Evolutionary conservation across 2,329 filamentous ascomycete species (phyloP).

Genomic region (Aspergillus ustus): DNA sequence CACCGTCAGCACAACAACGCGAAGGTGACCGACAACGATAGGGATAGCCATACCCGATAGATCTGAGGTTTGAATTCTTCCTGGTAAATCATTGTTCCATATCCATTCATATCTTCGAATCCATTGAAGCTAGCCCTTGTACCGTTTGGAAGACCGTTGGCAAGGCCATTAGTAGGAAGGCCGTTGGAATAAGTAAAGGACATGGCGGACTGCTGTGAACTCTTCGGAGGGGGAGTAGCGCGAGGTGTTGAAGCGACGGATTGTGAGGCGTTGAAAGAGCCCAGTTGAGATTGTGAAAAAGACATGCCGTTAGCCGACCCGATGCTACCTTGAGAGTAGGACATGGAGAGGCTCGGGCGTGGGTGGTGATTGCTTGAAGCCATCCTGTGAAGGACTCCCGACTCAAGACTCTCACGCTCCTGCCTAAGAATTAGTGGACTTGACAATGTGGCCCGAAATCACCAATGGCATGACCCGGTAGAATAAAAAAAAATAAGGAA

Average conservation of each 20-base stretch:
- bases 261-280: conserved; percentile 50
- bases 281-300: conserved; percentile 46
- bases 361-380: conserved; percentile 36
- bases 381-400: conserved; percentile 28
- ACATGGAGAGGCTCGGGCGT: conserved; percentile 39
- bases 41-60: conserved; percentile 47
- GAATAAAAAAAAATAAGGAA: conserved; percentile 20
- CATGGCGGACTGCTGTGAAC: conserved; percentile 48
- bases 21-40: not conserved
- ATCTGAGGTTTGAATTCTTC: conserved; percentile 52
- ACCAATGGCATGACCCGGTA: conserved; percentile 19
- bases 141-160: conserved; percentile 35
- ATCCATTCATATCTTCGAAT: conserved; percentile 48
- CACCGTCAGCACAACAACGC: conserved; percentile 19
- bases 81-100: conserved; percentile 43
- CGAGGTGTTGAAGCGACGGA: conserved; percentile 51
- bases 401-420: conserved; percentile 16
- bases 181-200: conserved; percentile 47
- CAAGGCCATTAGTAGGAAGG: conserved; percentile 34
- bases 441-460: not conserved
- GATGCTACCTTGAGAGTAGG: conserved; percentile 45
- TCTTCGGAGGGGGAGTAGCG: conserved; percentile 49
- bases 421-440: conserved; percentile 12
- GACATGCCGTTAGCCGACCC: conserved; percentile 44
- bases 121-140: conserved; percentile 41